A percentile compares a stretch with the other conserved stretches of the same genome.
phyloP scores from a whole-genome alignment of 331 rosid species.

The Quercus lobata region DNA sequence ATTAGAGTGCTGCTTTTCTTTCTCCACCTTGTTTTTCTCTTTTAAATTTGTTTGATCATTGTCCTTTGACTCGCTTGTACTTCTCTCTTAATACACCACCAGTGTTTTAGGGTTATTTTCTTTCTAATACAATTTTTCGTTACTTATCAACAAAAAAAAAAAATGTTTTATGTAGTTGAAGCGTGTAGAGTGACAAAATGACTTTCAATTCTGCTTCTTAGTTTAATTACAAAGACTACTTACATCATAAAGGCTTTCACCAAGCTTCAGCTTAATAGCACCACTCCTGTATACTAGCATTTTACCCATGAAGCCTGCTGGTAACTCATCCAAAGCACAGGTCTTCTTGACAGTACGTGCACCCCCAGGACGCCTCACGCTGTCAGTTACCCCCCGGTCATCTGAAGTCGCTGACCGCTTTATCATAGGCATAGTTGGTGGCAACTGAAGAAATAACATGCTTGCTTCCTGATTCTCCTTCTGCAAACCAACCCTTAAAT shows the following conservation, averaged over 20 bases:
- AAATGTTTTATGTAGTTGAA: not conserved
- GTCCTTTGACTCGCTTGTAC: too few relatives aligned
- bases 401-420: conserved; percentile 27
- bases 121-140: too few relatives aligned
- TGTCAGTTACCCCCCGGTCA: conserved; percentile 23
- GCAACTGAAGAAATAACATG: conserved; percentile 58
- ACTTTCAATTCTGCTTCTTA: not conserved
- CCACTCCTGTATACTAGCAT: conserved; percentile 80
- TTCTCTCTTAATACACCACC: too few relatives aligned
- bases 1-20: too few relatives aligned
- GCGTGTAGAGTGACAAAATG: not conserved
- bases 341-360: conserved; percentile 18
- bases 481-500: conserved; percentile 33
- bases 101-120: too few relatives aligned
- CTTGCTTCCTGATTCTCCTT: conserved; percentile 62
- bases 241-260: conserved; percentile 73
- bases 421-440: conserved; percentile 42
- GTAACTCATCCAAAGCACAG: conserved; percentile 41
- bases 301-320: conserved; percentile 81
- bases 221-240: conserved; percentile 31
- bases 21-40: too few relatives aligned
- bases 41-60: too few relatives aligned
- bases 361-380: conserved; percentile 18
- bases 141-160: too few relatives aligned
- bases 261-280: conserved; percentile 72